These are phyloP conservation scores for Saccharomycopsis vini DNA, from an alignment of 805 yeast genomes.

Conservation along the genomic window DNA sequence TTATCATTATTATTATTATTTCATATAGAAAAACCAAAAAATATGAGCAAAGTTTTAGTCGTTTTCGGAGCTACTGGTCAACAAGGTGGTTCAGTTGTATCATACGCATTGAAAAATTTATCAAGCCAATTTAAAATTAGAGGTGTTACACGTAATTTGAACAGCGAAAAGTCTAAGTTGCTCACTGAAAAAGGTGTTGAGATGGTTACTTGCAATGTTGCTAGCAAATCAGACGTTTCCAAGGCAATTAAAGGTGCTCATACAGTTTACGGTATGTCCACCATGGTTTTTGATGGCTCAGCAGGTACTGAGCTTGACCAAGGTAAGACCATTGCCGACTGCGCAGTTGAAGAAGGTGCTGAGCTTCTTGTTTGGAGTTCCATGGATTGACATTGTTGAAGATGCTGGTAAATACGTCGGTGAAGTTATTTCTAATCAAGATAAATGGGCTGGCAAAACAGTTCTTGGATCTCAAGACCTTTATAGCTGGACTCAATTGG, in stretches of 20 bases:
- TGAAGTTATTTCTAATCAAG: background rate
- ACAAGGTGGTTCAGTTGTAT: conserved; percentile 5
- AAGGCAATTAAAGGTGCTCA: conserved; percentile 2
- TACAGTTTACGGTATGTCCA: conserved; percentile 3
- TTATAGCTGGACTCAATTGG: background rate
- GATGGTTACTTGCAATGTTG: background rate
- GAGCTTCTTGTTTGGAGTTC: conserved; percentile 7
- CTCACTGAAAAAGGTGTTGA: conserved; percentile 2
- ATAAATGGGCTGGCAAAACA: background rate
- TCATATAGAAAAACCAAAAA: too few species aligned
- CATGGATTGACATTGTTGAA: conserved; percentile 3
- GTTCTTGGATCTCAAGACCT: background rate
- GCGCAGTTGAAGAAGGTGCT: conserved; percentile 3
- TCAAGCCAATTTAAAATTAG: background rate
- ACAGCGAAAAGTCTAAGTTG: background rate
- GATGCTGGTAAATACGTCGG: conserved; percentile 7
- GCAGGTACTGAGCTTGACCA: background rate
- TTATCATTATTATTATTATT: too few species aligned
- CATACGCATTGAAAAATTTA: background rate
- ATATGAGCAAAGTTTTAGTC: conserved; percentile 3
- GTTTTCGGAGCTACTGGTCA: conserved; percentile 10
- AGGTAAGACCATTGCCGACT: conserved; percentile 6
- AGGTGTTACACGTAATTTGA: background rate
- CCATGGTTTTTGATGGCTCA: background rate
- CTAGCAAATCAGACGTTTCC: background rate